Base-by-base conservation (phyloP, 257 asterid genomes). In the Handroanthus guayacan region DNA sequence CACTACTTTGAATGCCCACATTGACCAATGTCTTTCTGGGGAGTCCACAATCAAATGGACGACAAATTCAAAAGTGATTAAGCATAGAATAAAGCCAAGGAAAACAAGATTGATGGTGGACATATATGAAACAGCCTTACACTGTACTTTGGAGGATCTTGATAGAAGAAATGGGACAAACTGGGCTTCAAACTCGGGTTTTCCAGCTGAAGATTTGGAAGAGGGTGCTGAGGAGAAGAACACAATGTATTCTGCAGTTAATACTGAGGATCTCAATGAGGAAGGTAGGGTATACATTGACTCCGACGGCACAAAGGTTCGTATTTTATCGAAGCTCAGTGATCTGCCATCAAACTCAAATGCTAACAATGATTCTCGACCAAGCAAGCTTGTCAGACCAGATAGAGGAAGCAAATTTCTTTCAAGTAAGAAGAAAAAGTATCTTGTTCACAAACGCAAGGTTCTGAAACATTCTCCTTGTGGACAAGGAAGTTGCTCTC, bases 1-100 rank as follows among this genome's bases (percentile, higher is more conserved):
- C 86, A 95, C 99, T 45, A 95, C 99, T 43, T 81, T 95, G 89
- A 95, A 95, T 69, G 99, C 99, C 36, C 99, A 95, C 72, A 95
- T 95, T 5, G 99, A 95, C 79, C 98, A 90, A 71, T 95, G 99
- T 70, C 98, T 95, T 74, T 89, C 98, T 71, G 94, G 88, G 18
- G 96, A 84, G 80, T 79, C 93, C 51, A 45, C 87, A 0, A 31
- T 79, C 18, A 87, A 87, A 77, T 77, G 84, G 86, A 80, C 88
- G 0, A 57, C 84, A 56, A 82, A 78, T 85, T 18, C 89, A 0
- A 85, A 80, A 79, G 92, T 75, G 74, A 75, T 82, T 47, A 95
- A 86, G 90, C 89, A 87, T 82, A 90, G 86, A 88, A 82, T 91
- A 79, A 92, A 86, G 87, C 87, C 94, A 18, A 86, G 91, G 83